Evolutionary conservation across 371 early-diverging fungal species (phyloP).

Genomic region (Mortierella sp.): DNA sequence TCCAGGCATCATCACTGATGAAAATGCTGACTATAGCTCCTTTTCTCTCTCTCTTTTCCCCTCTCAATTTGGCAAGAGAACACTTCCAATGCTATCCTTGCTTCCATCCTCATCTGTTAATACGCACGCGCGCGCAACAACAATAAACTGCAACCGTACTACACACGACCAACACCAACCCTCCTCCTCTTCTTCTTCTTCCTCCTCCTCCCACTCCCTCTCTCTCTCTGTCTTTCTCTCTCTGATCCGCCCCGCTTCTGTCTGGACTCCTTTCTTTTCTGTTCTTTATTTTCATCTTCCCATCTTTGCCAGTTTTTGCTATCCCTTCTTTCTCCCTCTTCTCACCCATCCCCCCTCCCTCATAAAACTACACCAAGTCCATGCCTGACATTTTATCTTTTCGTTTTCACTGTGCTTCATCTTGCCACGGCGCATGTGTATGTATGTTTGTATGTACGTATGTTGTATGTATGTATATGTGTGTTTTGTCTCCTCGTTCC

Average conservation of each 20-base stretch:
- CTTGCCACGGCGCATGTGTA: neutral
- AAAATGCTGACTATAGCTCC: neutral
- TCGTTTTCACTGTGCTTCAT: neutral
- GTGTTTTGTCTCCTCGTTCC: neutral
- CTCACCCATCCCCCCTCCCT: neutral
- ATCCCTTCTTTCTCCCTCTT: neutral
- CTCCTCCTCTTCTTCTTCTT: neutral
- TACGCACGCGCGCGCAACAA: neutral
- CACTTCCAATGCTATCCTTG: neutral
- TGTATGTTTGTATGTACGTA: too few relatives aligned
- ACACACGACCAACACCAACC: neutral
- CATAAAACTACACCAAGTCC: neutral
- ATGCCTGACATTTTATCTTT: neutral
- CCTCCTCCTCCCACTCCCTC: neutral
- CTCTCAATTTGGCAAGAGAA: neutral
- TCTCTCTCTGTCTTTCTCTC: neutral
- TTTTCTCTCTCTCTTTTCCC: neutral
- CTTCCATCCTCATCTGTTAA: neutral
- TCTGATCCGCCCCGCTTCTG: neutral
- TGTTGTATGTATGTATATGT: too few relatives aligned
- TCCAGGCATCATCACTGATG: neutral
- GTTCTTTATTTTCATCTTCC: neutral
- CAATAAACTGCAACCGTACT: neutral
- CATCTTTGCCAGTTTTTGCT: neutral
- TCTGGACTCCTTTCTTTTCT: neutral